Base-by-base conservation (phyloP, 768 basidiomycete species). In the Psilocybe cyanescens region DNA sequence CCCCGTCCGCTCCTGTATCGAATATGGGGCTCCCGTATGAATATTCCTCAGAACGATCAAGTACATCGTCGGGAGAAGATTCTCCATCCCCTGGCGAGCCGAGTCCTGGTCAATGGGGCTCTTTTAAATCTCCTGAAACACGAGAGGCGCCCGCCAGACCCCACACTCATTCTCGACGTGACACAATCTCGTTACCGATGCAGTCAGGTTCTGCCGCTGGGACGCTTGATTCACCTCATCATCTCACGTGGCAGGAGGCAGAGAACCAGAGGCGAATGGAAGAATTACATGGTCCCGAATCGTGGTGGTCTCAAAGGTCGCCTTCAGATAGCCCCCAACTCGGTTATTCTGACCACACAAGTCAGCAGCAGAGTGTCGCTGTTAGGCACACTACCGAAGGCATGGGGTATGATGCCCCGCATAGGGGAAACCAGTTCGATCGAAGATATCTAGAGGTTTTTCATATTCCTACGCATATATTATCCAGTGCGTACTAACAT, bases 1-100 rank as follows among this genome's bases (percentile, higher is more conserved):
- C 86, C 9, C 75, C 83, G 3, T 89, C 88, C 17, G 68, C 63
- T 4, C 66, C 72, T 41, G 44, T 60, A 17, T 41, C 64, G 37
- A 60, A 70, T 63, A 51, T 59, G 28, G 59, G 59, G 7, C 52
- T 59, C 1, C 48, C 44, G n/a, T 56, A 57, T 19, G 62, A 31
- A 30, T 53, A 63, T 2, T 46, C 58, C 28, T 62, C 66, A 12
- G 67, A 60, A 30, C 61, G 47, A 14, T 65, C 66, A 14, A 60
- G 65, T 41, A 58, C 64, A 4, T 64, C 65, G 45, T 31, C 52
- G 33, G 65, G 62, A 17, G 61, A 64, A 14, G 30, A 58, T 45
- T 60, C 67, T 16, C 63, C 70, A 9, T 30, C 65, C 17, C 58
- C 70, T 3, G 62, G 65, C 28, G 65, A 68, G 24, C 52, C 61